phyloP scores from a whole-genome alignment of 345 rosid species.

The Hevea brasiliensis region DNA sequence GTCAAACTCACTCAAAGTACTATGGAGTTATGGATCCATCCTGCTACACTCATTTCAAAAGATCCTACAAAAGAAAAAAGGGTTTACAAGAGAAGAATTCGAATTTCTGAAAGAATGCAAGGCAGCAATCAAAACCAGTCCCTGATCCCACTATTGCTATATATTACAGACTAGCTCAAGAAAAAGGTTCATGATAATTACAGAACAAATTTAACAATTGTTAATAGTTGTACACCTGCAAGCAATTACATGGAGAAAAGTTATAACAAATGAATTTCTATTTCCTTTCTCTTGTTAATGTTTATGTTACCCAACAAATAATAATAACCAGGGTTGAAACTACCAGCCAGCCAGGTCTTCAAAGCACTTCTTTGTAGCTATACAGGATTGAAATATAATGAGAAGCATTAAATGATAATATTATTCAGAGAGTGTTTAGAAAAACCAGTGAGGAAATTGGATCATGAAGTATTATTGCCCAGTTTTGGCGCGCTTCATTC shows the following conservation, averaged over 20 bases:
- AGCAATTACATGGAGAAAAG: not conserved
- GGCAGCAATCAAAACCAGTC: not conserved
- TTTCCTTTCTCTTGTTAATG: not conserved
- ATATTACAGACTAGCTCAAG: not conserved
- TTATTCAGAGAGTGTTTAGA: slow-evolving; percentile 1
- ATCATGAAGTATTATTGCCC: slow-evolving; percentile 49
- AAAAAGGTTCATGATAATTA: not conserved
- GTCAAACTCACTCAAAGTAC: no score
- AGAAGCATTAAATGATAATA: slow-evolving; percentile 14
- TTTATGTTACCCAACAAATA: not conserved
- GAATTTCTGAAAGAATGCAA: not conserved
- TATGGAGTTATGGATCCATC: no score
- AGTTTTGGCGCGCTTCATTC: slow-evolving; percentile 92
- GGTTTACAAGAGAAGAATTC: no score
- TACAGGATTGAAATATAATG: slow-evolving; percentile 33
- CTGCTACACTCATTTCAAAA: no score
- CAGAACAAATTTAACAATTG: not conserved
- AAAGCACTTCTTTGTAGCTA: slow-evolving; percentile 21
- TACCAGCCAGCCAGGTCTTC: not conserved
- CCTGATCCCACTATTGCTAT: not conserved
- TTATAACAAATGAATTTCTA: not conserved
- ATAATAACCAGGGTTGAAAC: not conserved
- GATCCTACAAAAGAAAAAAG: no score
- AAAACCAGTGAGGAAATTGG: slow-evolving; percentile 8
- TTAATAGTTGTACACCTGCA: not conserved